Evolutionary conservation across 495 filamentous ascomycete species (phyloP).

Genomic region (Penicillium turbatum): DNA sequence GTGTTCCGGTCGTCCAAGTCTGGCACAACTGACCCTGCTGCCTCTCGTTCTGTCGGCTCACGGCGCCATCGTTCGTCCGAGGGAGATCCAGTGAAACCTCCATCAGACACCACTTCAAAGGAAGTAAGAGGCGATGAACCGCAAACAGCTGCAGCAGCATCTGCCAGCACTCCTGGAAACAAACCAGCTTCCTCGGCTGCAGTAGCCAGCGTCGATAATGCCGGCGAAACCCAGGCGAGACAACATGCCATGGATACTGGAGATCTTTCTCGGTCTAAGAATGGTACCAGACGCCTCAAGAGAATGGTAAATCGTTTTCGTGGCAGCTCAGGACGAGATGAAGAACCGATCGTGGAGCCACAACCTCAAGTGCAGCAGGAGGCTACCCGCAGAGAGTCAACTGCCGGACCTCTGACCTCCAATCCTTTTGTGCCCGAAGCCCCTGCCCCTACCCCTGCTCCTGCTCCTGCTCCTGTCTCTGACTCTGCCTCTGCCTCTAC

Average conservation of each 20-base stretch:
- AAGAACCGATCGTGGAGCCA: not conserved
- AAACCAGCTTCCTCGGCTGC: not conserved
- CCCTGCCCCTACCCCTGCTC: not conserved
- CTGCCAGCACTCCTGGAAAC: not conserved
- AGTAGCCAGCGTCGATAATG: not conserved
- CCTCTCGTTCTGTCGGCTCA: constrained; percentile 1
- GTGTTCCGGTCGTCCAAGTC: constrained; percentile 14
- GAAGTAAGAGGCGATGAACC: not conserved
- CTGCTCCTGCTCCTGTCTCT: too few species aligned
- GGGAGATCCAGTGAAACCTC: not conserved
- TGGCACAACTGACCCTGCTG: not conserved
- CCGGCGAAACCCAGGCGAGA: not conserved
- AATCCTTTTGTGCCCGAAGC: not conserved
- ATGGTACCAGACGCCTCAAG: constrained; percentile 15
- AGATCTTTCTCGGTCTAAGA: not conserved
- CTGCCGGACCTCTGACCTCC: not conserved
- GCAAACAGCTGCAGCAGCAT: not conserved
- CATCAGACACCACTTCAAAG: not conserved
- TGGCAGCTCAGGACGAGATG: constrained; percentile 6
- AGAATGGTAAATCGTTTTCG: constrained; percentile 14
- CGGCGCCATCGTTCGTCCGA: constrained; percentile 3
- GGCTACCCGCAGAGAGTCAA: not conserved
- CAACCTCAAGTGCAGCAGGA: not conserved
- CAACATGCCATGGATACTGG: not conserved
- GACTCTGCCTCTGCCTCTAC: not conserved